Evolutionary conservation across 73 alveolate genomes (phyloP).

Genomic region (Tetrahymena borealis): DNA sequence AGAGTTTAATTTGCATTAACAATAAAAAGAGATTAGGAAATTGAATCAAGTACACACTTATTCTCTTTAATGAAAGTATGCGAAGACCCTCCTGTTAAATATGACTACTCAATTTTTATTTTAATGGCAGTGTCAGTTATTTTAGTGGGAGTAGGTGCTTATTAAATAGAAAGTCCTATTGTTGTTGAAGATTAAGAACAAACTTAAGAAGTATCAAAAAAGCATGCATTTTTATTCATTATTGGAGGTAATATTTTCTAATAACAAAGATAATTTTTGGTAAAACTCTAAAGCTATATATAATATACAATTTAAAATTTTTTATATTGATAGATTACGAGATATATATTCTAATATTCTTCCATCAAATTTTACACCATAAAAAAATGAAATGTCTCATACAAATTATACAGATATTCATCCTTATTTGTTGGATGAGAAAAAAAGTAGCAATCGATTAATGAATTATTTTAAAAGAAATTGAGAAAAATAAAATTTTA

Average conservation of each 20-base stretch:
- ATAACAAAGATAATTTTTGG: too few species aligned
- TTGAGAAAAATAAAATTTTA: too few species aligned
- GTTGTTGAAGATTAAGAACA: not conserved
- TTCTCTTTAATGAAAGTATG: not conserved
- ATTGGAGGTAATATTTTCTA: not conserved
- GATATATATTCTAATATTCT: too few species aligned
- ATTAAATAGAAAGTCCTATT: not conserved
- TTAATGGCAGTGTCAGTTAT: not conserved
- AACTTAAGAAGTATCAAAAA: not conserved
- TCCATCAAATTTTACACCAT: too few species aligned
- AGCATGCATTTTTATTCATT: not conserved
- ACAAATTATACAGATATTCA: too few species aligned
- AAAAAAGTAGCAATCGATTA: too few species aligned
- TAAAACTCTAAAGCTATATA: too few species aligned
- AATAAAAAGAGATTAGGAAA: not conserved
- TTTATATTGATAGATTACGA: too few species aligned
- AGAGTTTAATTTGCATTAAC: not conserved
- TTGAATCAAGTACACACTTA: not conserved
- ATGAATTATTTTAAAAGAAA: too few species aligned
- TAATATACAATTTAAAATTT: too few species aligned
- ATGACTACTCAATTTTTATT: not conserved
- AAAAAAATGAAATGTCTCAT: too few species aligned
- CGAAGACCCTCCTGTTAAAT: not conserved
- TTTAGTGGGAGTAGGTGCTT: not conserved
- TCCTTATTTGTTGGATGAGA: too few species aligned